phyloP scores from a whole-genome alignment of 352 stramenopile genomes.

The Globisporangium alternatum region DNA sequence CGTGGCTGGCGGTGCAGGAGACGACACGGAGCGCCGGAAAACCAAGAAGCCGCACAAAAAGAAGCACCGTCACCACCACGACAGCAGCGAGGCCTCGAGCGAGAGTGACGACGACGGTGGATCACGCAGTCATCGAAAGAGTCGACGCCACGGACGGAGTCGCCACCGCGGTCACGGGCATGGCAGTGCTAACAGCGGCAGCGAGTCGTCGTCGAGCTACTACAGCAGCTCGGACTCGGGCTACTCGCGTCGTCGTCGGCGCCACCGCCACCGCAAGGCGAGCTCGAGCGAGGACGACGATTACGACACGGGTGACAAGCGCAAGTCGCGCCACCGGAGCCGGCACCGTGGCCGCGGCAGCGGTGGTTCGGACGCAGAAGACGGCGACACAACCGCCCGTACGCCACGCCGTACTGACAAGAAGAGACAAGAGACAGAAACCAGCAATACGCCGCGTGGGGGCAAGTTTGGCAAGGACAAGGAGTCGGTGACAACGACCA shows the following conservation, averaged over 20 bases:
- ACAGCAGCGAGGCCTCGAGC: conserved; percentile 41
- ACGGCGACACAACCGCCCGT: conserved; percentile 21
- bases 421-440: conserved; percentile 11
- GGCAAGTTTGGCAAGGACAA: background rate
- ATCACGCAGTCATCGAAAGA: conserved; percentile 22
- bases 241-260: conserved; percentile 36
- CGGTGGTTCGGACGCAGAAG: conserved; percentile 24
- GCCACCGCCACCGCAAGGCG: conserved; percentile 31
- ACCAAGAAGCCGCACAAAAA: conserved; percentile 52
- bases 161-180: conserved; percentile 19
- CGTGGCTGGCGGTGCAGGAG: background rate
- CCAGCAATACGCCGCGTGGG: background rate
- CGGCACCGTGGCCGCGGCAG: conserved; percentile 31
- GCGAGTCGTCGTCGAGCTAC: conserved; percentile 45
- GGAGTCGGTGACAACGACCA: background rate
- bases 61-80: conserved; percentile 35
- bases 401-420: conserved; percentile 25
- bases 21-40: conserved; percentile 20
- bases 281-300: conserved; percentile 61
- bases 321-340: conserved; percentile 22
- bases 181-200: conserved; percentile 27
- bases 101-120: conserved; percentile 30
- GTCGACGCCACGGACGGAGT: conserved; percentile 17
- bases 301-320: conserved; percentile 47
- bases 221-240: conserved; percentile 48